Evolutionary conservation across 106 monocot species (phyloP), one percentile per base, ranked within the genome.

Genomic region (Dendrobium chrysotoxum): DNA sequence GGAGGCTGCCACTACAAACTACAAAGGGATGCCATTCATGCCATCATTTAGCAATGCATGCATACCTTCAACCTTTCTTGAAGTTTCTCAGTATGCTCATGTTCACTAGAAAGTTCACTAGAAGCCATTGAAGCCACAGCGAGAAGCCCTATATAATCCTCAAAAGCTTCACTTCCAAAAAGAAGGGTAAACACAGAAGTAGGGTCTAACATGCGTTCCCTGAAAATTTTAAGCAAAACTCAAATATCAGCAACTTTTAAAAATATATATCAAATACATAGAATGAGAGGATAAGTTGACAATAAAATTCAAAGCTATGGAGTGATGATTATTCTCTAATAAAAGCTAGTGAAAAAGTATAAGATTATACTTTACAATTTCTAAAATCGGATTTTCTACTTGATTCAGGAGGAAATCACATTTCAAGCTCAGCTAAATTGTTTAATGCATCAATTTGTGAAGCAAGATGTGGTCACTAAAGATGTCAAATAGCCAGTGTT

Each of bases 111-210:
- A 78, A 95, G 76, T 71, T 90, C 86, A 58, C 76, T 76, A 35
- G 95, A 92, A 85, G 90, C 87, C 87, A 95, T 86, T 77, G 87
- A 81, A 50, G 91, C 86, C 70, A 95, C 83, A 39, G 93, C 88
- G 68, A 95, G 89, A 25, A 92, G 87, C 44, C 95, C 91, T 72
- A 95, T 88, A 80, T 93, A 95, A 81, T 91, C 89, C 76, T 95
- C 95, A 85, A 95, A 95, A 65, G 82, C 58, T 84, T 93, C 92
- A 80, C 91, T 95, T 86, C 95, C 95, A 79, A 95, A 95, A 28
- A 95, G 83, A 84, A 92, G 84, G 50, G 92, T 89, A 75, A 95
- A 95, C 7, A 95, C 91, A 38, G 90, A 86, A 25, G 91, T 85
- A 6, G 88, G 86, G 70, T 95, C 95, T 67, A 95, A 54, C 83